These are phyloP conservation scores for Huntiella savannae DNA, from an alignment of 2,329 filamentous ascomycete species.

Conservation along the genomic window DNA sequence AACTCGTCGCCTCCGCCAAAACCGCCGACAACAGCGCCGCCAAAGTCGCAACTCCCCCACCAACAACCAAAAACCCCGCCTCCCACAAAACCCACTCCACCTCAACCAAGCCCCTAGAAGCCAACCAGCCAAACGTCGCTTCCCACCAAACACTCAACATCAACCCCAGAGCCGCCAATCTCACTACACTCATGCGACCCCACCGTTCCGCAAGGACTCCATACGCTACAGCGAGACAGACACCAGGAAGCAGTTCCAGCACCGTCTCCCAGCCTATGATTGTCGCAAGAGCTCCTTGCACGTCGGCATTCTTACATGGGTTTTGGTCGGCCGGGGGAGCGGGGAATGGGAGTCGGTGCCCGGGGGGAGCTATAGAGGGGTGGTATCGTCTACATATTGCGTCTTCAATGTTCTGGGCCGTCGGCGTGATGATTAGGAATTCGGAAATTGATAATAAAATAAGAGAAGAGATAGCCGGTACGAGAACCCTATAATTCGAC, in stretches of 20 bases:
- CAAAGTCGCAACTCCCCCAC: neutral
- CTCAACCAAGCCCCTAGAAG: neutral
- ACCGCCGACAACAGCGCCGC: conserved; percentile 1
- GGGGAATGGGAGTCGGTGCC: no score
- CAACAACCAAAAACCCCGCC: neutral
- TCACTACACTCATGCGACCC: neutral
- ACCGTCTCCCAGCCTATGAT: neutral
- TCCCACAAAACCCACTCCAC: neutral
- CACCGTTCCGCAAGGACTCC: conserved; percentile 1
- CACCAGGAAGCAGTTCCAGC: conserved; percentile 2
- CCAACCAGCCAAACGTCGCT: neutral
- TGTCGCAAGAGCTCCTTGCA: no score
- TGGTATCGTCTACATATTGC: no score
- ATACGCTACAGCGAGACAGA: conserved; percentile 1
- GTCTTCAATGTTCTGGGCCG: no score
- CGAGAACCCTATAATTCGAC: no score
- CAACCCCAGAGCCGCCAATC: neutral
- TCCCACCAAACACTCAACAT: neutral
- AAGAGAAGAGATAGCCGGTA: no score
- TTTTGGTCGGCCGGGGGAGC: no score
- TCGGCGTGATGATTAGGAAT: no score
- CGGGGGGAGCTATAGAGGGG: no score
- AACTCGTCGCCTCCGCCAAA: neutral
- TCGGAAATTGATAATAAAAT: no score
- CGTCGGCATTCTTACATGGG: no score